phyloP scores from a whole-genome alignment of 2,329 filamentous ascomycete genomes.

The Metarhizium brunneum region DNA sequence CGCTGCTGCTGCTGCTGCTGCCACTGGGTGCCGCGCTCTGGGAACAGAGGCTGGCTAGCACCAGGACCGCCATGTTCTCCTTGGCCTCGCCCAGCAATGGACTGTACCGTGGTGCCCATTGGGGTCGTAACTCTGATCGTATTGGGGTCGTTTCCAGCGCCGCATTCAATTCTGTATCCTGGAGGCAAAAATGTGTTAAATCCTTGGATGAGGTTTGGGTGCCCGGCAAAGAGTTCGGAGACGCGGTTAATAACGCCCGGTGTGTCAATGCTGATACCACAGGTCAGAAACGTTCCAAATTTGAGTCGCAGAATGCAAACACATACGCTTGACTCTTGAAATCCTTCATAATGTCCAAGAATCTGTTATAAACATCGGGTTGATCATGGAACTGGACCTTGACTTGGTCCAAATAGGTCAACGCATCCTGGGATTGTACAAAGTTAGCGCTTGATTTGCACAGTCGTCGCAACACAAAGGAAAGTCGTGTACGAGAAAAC shows the following conservation, averaged over 20 bases:
- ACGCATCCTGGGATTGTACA: conserved; percentile 45
- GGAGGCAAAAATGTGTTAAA: conserved; percentile 97
- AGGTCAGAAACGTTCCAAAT: conserved; percentile 70
- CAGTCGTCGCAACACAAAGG: neutral
- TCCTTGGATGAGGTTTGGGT: conserved; percentile 90
- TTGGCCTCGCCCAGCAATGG: conserved; percentile 53
- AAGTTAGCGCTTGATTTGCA: neutral
- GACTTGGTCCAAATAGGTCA: conserved; percentile 96
- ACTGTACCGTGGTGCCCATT: conserved; percentile 91
- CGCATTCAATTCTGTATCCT: conserved; percentile 94
- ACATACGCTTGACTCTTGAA: conserved; percentile 94
- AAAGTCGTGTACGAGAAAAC: conserved; percentile 15
- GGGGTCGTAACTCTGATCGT: conserved; percentile 95
- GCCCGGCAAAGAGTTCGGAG: conserved; percentile 88
- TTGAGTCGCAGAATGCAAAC: neutral
- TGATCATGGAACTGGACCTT: conserved; percentile 97
- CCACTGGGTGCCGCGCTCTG: conserved; percentile 43
- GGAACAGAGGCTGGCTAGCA: conserved; percentile 35
- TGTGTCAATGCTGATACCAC: conserved; percentile 66
- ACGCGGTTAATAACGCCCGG: conserved; percentile 96
- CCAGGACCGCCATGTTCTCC: conserved; percentile 31
- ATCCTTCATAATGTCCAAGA: conserved; percentile 99
- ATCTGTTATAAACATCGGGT: conserved; percentile 93
- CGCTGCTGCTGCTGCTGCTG: conserved; percentile 43
- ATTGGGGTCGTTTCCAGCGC: conserved; percentile 86